Percentiles rank a stretch among this genome's conserved stretches.
Conservation (phyloP, 306 rosid genomes). For the Trichosanthes truncata region DNA sequence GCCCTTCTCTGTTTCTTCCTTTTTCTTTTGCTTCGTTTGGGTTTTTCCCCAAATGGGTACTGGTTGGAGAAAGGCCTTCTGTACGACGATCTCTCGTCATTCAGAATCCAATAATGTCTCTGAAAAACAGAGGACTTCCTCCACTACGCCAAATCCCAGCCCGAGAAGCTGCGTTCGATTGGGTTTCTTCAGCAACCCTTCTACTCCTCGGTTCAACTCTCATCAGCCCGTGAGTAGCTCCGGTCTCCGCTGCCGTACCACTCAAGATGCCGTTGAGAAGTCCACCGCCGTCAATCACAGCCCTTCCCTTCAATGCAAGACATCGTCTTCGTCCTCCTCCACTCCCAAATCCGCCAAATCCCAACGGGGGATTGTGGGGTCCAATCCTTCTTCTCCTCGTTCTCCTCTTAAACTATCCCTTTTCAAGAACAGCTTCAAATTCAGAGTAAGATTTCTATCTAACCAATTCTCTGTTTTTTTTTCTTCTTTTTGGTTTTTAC, state of each 20-base stretch:
- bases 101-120: constrained; percentile 32
- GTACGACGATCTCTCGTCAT: constrained; percentile 53
- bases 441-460: constrained; percentile 38
- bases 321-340: not conserved
- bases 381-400: constrained; percentile 83
- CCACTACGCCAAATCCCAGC: constrained; percentile 34
- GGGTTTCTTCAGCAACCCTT: constrained; percentile 68
- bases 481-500: no score
- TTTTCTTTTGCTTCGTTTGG: not conserved
- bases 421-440: constrained; percentile 92
- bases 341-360: constrained; percentile 37
- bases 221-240: constrained; percentile 17
- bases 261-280: constrained; percentile 31
- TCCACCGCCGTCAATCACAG: not conserved
- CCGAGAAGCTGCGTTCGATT: constrained; percentile 62
- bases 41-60: constrained; percentile 47
- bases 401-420: constrained; percentile 80
- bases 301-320: constrained; percentile 16
- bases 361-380: constrained; percentile 22
- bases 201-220: constrained; percentile 38
- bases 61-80: constrained; percentile 94
- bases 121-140: constrained; percentile 26
- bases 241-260: constrained; percentile 43
- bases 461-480: not conserved
- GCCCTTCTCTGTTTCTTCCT: no score